Percentiles rank a stretch among this genome's conserved stretches.
phyloP scores from a whole-genome alignment of 805 yeast genomes.

The Ogataea glucozyma region DNA sequence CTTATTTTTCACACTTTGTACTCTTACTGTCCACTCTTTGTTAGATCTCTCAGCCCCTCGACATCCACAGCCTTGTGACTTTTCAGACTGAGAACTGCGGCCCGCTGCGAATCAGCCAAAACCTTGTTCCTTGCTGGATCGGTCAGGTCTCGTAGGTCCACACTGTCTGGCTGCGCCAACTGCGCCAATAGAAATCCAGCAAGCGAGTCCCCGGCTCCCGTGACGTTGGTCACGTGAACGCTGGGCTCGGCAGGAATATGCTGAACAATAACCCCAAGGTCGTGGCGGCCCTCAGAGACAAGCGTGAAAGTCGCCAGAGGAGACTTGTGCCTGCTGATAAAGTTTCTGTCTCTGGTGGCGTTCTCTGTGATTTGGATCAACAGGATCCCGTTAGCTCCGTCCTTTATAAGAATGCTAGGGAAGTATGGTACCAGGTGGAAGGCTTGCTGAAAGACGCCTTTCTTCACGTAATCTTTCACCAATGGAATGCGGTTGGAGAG shows the following conservation, averaged over 20 bases:
- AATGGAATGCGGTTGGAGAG: constrained; percentile 29
- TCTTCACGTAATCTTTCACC: constrained; percentile 31
- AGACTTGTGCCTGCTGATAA: background rate
- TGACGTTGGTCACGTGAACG: constrained; percentile 57
- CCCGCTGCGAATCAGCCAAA: constrained; percentile 27
- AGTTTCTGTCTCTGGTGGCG: background rate
- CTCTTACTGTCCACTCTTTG: too few species aligned
- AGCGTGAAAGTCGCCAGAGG: constrained; percentile 21
- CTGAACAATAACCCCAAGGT: constrained; percentile 59
- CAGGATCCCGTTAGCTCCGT: constrained; percentile 66
- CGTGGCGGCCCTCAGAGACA: constrained; percentile 28
- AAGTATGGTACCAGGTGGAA: constrained; percentile 73
- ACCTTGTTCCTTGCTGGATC: constrained; percentile 22
- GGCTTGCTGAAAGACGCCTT: constrained; percentile 64
- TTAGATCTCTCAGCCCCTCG: constrained; percentile 14
- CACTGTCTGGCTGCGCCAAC: constrained; percentile 27
- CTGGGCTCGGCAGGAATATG: constrained; percentile 47
- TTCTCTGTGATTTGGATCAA: constrained; percentile 38
- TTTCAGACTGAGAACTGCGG: constrained; percentile 30
- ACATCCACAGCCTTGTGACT: constrained; percentile 26
- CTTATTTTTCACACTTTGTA: too few species aligned
- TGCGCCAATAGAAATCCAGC: constrained; percentile 61
- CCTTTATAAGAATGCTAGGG: constrained; percentile 65
- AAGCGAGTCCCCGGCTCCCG: constrained; percentile 88
- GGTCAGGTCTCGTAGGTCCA: constrained; percentile 12